Evolutionary conservation across 2,329 filamentous ascomycete species (phyloP).

Genomic region (Dothiorella sarmentorum): DNA sequence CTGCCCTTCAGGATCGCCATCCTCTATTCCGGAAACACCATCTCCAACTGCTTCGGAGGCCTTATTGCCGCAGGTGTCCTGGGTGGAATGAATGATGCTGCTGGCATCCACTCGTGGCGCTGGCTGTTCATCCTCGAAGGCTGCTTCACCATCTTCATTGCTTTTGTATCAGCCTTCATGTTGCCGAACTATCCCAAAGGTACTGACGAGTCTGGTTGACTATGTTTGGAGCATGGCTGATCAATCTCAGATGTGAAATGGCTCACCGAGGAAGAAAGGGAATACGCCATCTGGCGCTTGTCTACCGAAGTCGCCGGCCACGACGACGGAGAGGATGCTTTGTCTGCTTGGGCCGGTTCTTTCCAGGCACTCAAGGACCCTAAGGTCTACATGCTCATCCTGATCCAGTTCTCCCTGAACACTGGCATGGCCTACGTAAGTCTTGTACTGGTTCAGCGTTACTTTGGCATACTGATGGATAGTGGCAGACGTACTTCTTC

Average conservation of each 20-base stretch:
- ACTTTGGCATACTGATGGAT: constrained; percentile 40
- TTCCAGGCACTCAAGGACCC: constrained; percentile 58
- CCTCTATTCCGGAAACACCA: constrained; percentile 50
- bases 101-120: constrained; percentile 35
- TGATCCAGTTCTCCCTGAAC: constrained; percentile 38
- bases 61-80: constrained; percentile 53
- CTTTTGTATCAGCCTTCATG: constrained; percentile 32
- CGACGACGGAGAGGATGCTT: constrained; percentile 51
- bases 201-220: background rate
- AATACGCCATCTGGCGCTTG: constrained; percentile 46
- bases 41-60: constrained; percentile 51
- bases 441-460: background rate
- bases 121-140: constrained; percentile 37
- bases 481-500: constrained; percentile 59
- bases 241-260: constrained; percentile 53
- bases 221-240: constrained; percentile 32
- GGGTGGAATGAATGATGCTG: constrained; percentile 32
- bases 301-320: constrained; percentile 59
- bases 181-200: constrained; percentile 37
- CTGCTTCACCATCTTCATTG: constrained; percentile 34
- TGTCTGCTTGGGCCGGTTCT: constrained; percentile 52
- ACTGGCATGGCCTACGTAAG: constrained; percentile 55
- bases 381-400: constrained; percentile 63
- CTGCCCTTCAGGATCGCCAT: constrained; percentile 50
- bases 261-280: constrained; percentile 29